Evolutionary conservation across 305 asterid species (phyloP), one percentile per base, ranked within the genome.

Genomic region (Fraxinus nigra): DNA sequence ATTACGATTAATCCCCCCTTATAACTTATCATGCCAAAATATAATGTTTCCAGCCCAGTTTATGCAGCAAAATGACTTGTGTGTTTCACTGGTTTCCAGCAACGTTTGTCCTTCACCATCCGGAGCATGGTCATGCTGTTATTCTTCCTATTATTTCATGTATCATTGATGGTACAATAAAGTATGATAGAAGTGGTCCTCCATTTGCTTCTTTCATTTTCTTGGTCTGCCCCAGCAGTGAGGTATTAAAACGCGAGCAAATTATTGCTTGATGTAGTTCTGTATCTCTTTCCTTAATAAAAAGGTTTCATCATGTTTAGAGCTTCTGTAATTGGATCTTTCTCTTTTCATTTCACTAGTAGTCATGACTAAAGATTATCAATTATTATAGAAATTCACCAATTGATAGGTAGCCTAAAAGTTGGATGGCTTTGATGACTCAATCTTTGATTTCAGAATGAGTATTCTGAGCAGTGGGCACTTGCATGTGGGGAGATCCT

Each of bases 401-500:
- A 24, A 3, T 70, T 35, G 35, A 75, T 18, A 37, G 24, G 63
- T 20, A 28, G 48, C 74, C 18, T 61, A 63, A 18, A 70, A 77
- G 63, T 72, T 32, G 54, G 61, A 51, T 86, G 82, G 81, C 6
- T 16, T 75, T 76, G 72, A 78, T 83, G 48, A 78, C 79, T 77
- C 75, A 38, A 80, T 85, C 75, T 67, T 72, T 65, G 61, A 85
- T 82, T 84, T 73, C 97, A 96, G 98, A 93, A 86, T 37, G 99
- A 93, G 83, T 93, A 92, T 84, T 96, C 98, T 46, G 98, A 94
- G 87, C 98, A 96, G 86, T 94, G 98, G 98, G 99, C 98, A 85
- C 95, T 96, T 84, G 98, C 98, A 79, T 96, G 99, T 87, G 98
- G 99, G 81, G 99, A 97, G 87, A 92, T 94, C 79, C 88, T 97